Percentiles rank a stretch among this genome's conserved stretches.
Evolutionary conservation across 2,329 filamentous ascomycete genomes (phyloP).

Genomic region (Colletotrichum scovillei): DNA sequence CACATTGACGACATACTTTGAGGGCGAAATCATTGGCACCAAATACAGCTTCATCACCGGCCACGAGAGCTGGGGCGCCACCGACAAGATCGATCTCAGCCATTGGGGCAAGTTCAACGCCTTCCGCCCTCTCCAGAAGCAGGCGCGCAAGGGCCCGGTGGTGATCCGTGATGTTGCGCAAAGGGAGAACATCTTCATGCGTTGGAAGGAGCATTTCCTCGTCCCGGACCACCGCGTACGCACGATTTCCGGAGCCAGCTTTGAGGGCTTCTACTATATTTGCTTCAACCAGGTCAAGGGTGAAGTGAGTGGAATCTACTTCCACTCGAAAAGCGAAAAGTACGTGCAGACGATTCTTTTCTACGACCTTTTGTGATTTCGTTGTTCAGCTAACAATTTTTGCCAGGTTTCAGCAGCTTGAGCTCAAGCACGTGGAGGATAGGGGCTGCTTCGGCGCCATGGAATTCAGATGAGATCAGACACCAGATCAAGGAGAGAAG

Average conservation of each 20-base stretch:
- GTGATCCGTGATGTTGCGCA: constrained; percentile 78
- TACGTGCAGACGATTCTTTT: constrained; percentile 59
- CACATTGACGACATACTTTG: constrained; percentile 97
- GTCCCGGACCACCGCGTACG: constrained; percentile 94
- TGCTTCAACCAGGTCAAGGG: constrained; percentile 95
- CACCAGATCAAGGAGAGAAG: not conserved
- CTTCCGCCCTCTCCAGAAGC: constrained; percentile 79
- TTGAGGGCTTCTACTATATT: constrained; percentile 99
- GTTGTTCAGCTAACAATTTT: constrained; percentile 21
- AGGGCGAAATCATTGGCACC: constrained; percentile 95
- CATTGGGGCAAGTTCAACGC: constrained; percentile 94
- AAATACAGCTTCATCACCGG: constrained; percentile 95
- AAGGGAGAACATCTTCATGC: constrained; percentile 94
- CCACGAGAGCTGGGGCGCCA: constrained; percentile 91
- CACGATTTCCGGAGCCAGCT: constrained; percentile 93
- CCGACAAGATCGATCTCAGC: constrained; percentile 87
- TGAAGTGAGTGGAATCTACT: constrained; percentile 93
- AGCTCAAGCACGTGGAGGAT: constrained; percentile 89
- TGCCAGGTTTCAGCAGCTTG: constrained; percentile 87
- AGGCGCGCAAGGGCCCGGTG: constrained; percentile 66
- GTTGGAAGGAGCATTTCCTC: constrained; percentile 98
- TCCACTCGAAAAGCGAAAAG: constrained; percentile 98
- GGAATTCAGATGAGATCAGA: constrained; percentile 72
- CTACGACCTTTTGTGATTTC: not conserved
- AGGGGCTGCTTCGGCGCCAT: constrained; percentile 85